Percentiles rank a stretch among this genome's conserved stretches.
These are phyloP conservation scores for Magnolia sinica DNA, from an alignment of 164 flowering plant species.

Conservation along the genomic window DNA sequence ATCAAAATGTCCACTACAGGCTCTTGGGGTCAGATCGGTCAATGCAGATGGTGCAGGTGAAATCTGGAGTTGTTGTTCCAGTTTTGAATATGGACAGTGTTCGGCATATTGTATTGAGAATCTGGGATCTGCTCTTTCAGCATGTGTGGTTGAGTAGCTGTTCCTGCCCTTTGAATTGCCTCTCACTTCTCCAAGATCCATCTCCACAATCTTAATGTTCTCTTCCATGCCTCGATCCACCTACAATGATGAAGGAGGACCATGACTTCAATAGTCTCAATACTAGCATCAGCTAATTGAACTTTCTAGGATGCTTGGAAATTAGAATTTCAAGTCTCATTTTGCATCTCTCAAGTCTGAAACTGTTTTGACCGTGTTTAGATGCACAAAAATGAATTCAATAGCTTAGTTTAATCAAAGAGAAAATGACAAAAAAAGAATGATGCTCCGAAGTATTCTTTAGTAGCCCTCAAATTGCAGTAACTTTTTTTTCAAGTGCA, in stretches of 20 bases:
- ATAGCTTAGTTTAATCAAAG: too few species aligned
- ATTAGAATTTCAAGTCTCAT: background rate
- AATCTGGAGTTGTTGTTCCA: constrained; percentile 37
- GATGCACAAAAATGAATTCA: too few species aligned
- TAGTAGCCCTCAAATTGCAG: background rate
- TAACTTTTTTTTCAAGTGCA: too few species aligned
- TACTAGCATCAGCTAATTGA: background rate
- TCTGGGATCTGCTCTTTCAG: constrained; percentile 46
- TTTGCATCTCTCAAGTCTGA: background rate
- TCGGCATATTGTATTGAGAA: constrained; percentile 36
- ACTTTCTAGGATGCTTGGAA: background rate
- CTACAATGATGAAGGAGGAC: constrained; percentile 28
- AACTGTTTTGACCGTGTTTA: background rate
- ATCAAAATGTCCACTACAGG: constrained; percentile 76
- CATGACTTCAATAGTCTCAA: background rate
- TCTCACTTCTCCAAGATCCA: constrained; percentile 59
- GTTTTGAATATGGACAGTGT: constrained; percentile 29
- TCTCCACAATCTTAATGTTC: constrained; percentile 84
- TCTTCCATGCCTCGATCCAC: constrained; percentile 60
- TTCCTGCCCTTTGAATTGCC: constrained; percentile 49
- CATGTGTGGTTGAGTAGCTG: constrained; percentile 46
- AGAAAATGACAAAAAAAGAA: background rate
- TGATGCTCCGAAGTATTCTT: background rate
- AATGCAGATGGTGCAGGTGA: constrained; percentile 74
- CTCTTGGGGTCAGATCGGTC: constrained; percentile 72